phyloP scores from a whole-genome alignment of 352 stramenopile genomes.

The Phytophthora brassicae region DNA sequence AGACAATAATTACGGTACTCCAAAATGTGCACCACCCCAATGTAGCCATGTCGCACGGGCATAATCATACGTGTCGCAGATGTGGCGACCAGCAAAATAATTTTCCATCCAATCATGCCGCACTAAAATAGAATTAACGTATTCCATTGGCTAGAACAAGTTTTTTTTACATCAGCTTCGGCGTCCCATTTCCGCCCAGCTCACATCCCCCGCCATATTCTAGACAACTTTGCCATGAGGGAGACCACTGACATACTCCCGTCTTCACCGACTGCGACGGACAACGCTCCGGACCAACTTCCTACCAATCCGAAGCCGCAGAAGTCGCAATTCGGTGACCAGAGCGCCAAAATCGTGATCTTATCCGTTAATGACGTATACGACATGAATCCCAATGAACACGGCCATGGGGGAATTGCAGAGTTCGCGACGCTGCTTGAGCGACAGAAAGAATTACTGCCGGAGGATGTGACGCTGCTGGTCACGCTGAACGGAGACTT shows the following conservation, averaged over 20 bases:
- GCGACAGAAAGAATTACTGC: conserved; percentile 41
- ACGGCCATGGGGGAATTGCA: conserved; percentile 59
- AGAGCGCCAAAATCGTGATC: conserved; percentile 49
- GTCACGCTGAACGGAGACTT: conserved; percentile 83
- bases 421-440: conserved; percentile 68
- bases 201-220: neutral
- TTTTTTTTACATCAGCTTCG: too few relatives aligned
- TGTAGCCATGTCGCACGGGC: neutral
- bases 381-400: conserved; percentile 64
- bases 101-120: conserved; percentile 5
- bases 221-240: conserved; percentile 17
- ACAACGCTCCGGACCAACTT: conserved; percentile 1
- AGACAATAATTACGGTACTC: too few relatives aligned
- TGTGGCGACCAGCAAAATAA: neutral
- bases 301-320: neutral
- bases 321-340: conserved; percentile 24
- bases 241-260: conserved; percentile 21
- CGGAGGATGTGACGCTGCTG: conserved; percentile 52
- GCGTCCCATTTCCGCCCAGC: conserved; percentile 11
- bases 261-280: conserved; percentile 8
- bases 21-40: too few relatives aligned
- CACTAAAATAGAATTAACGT: neutral
- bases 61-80: neutral
- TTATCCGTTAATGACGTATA: conserved; percentile 79
- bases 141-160: conserved; percentile 8